Evolutionary conservation across 2,329 filamentous ascomycete genomes (phyloP), one percentile per base, ranked within the genome.

Genomic region (Hypocreales sp.): DNA sequence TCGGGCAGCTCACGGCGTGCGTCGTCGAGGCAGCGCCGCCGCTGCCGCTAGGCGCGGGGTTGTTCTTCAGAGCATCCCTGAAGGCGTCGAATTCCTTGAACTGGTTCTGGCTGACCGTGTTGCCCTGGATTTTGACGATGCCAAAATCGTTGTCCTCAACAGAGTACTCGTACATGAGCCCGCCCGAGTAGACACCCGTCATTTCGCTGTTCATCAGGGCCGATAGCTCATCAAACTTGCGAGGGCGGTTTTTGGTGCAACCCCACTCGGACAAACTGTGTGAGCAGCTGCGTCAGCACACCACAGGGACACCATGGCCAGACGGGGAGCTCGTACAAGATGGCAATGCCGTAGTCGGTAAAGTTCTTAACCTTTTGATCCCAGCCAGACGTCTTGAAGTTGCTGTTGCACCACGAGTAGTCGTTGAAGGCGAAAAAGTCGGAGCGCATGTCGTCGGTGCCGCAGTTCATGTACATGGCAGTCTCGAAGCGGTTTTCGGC

Each of bases 91-190:
- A 92, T 45, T 87, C 80, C 22, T 52, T 35, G 13, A 24, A 55
- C 37, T n/a, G 15, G 12, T 22, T 7, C 17, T 77, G 67, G 18
- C 56, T 58, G 32, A 79, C 65, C 5, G 51, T 56, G 47, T 53
- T 42, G 36, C 64, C 67, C 25, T 53, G 46, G 45, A 90, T 61
- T 31, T 69, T 56, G 47, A 86, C 83, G 32, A 92, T 75, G 37
- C 86, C 87, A 53, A 74, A 95, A 24, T 75, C 64, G 58, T 75
- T 82, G 34, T 65, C 64, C 55, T 92, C 83, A 45, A 79, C 59
- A 8, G 79, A 76, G 63, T 93, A 98, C 57, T 95, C 86, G 60
- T 94, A 98, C 53, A 94, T 80, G 21, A 98, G 70, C 51, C 90
- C 90, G 44, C 90, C 90, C 22, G 86, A 94, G 69, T 93, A 95